These are phyloP conservation scores for Pisolithus thermaeus DNA, from an alignment of 1,284 basidiomycete species.

Conservation along the genomic window DNA sequence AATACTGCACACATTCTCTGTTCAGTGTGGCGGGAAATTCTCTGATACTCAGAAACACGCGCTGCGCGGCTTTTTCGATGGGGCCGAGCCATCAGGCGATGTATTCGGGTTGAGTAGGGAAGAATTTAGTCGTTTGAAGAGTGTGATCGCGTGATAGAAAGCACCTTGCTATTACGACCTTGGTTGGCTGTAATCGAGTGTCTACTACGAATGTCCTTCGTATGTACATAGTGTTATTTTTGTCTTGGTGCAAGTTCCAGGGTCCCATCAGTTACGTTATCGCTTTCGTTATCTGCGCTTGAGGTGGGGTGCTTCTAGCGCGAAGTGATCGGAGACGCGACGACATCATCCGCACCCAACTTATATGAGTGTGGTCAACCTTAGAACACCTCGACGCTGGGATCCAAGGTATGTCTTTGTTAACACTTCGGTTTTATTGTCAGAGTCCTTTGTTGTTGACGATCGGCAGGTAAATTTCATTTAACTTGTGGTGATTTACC, in stretches of 20 bases:
- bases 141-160: conserved; percentile 15
- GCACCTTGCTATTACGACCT: neutral
- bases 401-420: too few species aligned
- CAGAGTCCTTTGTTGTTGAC: too few species aligned
- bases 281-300: too few species aligned
- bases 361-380: too few species aligned
- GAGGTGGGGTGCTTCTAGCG: neutral
- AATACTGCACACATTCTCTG: conserved; percentile 51
- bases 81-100: conserved; percentile 10
- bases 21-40: conserved; percentile 39
- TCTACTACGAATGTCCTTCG: too few species aligned
- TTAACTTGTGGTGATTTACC: neutral
- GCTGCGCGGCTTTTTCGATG: conserved; percentile 32
- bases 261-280: too few species aligned
- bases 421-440: too few species aligned
- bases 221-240: too few species aligned
- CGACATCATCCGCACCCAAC: neutral
- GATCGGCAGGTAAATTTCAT: too few species aligned
- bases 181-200: neutral
- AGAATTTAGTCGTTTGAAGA: conserved; percentile 24
- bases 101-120: conserved; percentile 22
- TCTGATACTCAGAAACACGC: conserved; percentile 36
- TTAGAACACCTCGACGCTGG: too few species aligned
- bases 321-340: neutral
- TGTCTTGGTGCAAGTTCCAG: too few species aligned